Conservation (phyloP, 2,329 filamentous ascomycete genomes). For the Aspergillus sp. region DNA sequence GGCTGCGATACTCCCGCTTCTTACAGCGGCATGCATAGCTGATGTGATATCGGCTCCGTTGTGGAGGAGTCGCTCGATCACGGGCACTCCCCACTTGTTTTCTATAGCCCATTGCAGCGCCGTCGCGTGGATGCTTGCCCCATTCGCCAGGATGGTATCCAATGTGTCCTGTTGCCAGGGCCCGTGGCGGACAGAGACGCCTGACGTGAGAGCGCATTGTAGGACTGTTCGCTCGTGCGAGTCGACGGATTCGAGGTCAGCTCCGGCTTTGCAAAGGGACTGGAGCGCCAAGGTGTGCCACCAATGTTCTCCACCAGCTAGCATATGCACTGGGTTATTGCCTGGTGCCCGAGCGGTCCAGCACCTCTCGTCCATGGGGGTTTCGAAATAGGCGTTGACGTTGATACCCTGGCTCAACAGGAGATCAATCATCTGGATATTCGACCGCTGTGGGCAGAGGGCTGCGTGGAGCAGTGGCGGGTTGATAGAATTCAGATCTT, state of each 20-base stretch:
- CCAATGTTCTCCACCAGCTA: background rate
- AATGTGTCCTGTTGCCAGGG: slow-evolving; percentile 3
- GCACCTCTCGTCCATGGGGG: background rate
- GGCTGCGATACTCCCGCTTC: background rate
- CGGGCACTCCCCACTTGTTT: background rate
- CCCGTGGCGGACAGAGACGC: background rate
- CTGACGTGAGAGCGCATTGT: background rate
- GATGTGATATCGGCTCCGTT: background rate
- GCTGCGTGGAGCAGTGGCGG: background rate
- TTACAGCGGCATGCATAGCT: background rate
- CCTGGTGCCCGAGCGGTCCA: background rate
- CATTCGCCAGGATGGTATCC: background rate
- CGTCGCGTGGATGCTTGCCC: background rate
- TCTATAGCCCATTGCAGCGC: background rate
- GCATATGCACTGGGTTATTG: background rate
- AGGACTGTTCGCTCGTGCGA: background rate
- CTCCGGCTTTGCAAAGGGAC: background rate
- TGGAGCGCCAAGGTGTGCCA: background rate
- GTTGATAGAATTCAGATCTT: background rate
- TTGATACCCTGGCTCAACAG: background rate
- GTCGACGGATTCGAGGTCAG: background rate
- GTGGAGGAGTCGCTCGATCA: background rate
- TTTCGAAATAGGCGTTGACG: background rate
- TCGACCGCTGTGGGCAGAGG: background rate
- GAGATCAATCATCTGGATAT: background rate